Base-by-base conservation (phyloP, 441 rosid genomes). In the Theobroma grandiflorum region DNA sequence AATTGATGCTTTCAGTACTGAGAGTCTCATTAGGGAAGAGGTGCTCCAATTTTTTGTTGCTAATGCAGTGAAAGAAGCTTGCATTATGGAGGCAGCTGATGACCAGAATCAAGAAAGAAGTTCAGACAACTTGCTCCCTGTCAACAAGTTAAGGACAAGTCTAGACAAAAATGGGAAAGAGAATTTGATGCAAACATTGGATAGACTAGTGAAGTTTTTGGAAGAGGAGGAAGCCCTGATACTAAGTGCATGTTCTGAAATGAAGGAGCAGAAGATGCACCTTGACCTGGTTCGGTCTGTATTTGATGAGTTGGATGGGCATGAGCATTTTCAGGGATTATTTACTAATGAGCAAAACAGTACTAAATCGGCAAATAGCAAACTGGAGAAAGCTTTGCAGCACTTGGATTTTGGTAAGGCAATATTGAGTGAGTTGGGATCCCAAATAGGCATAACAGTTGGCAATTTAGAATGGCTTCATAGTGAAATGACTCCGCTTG, bases 1-100 rank as follows among this genome's bases (percentile, higher is more conserved):
- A 10, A 50, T 80, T 8, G 81, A 83, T 50, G 80, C 42, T 66
- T 72, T 72, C 35, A 47, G 76, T 55, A 10, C 62, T n/a, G 84
- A 84, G 83, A 61, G 73, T 70, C 63, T 71, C 75, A n/a, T 84
- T 8, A 74, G 58, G 61, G 79, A 85, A 77, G 89, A 82, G 78
- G 55, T 81, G 58, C 59, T 65, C 26, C 68, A 38, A 5, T 75
- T 84, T 50, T 43, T 82, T 50, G 9, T 79, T n/a, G 16, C 38
- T n/a, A 78, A 86, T 78, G 58, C 78, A 26, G 22, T 66, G 79
- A 78, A 80, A 78, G 85, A 78, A 71, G 76, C 73, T 67, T 38
- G 49, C 35, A 26, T 4, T 40, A 55, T 2, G 58, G 57, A 15
- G 38, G 81, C 81, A 76, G 58, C 61, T 26, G 69, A 81, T 33